phyloP scores from a whole-genome alignment of 306 rosid genomes.

The Castanea sativa region DNA sequence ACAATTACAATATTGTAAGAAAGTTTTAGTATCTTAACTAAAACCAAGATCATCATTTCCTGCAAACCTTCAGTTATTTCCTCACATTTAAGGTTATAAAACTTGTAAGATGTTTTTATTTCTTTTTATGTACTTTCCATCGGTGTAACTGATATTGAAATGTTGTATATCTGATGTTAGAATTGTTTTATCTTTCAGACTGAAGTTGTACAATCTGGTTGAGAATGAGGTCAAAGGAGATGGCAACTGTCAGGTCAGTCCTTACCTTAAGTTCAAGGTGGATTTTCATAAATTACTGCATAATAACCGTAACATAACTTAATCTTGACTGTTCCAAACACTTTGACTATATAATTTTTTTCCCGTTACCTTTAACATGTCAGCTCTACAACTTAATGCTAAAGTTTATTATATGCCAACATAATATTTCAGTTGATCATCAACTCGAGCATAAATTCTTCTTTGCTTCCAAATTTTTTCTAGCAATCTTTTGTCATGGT shows the following conservation, averaged over 20 bases:
- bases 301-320: too few species aligned
- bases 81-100: background rate
- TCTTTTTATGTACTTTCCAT: background rate
- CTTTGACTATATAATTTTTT: too few species aligned
- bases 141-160: background rate
- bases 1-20: background rate
- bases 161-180: slow-evolving; percentile 28
- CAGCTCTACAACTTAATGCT: background rate
- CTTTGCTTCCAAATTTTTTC: too few species aligned
- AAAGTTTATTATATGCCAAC: background rate
- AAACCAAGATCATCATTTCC: background rate
- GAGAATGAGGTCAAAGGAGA: slow-evolving; percentile 84
- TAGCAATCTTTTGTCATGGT: too few species aligned
- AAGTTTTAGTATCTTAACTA: too few species aligned
- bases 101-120: background rate
- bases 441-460: too few species aligned
- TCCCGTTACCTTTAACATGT: too few species aligned
- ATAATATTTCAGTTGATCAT: too few species aligned
- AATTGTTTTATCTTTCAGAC: slow-evolving; percentile 38
- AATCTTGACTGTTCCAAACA: too few species aligned
- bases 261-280: background rate
- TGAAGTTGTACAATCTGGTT: slow-evolving; percentile 78
- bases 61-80: background rate
- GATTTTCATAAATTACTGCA: background rate
- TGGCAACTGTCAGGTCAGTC: slow-evolving; percentile 91